Conservation (phyloP, 768 basidiomycete genomes). For the Tephrocybe sp. region DNA sequence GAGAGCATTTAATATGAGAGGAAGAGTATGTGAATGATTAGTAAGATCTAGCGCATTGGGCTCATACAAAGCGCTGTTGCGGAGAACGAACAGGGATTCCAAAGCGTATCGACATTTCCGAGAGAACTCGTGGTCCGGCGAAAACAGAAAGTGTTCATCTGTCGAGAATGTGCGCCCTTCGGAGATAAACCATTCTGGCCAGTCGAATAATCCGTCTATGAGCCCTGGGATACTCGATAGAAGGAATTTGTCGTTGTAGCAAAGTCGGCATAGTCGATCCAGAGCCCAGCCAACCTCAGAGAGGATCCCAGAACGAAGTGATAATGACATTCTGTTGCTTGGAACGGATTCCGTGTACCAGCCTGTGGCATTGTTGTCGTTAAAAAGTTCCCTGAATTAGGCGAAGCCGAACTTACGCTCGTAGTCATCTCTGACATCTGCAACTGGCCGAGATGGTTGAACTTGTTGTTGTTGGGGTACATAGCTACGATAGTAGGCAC, state of each 20-base stretch:
- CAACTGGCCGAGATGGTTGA: conserved; percentile 27
- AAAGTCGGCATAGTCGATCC: conserved; percentile 79
- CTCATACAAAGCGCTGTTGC: conserved; percentile 78
- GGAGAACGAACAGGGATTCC: conserved; percentile 80
- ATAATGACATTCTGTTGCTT: conserved; percentile 88
- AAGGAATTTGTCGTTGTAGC: conserved; percentile 73
- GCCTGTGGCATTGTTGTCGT: conserved; percentile 39
- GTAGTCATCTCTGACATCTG: conserved; percentile 68
- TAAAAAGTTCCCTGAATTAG: neutral
- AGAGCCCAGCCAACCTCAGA: conserved; percentile 88
- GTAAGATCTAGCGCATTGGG: conserved; percentile 62
- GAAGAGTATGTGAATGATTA: conserved; percentile 56
- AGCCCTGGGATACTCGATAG: conserved; percentile 74
- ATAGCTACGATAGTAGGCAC: conserved; percentile 29
- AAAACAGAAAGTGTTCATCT: conserved; percentile 50
- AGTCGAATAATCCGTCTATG: conserved; percentile 80
- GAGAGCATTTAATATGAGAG: conserved; percentile 64
- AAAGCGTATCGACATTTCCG: conserved; percentile 72
- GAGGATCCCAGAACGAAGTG: conserved; percentile 79
- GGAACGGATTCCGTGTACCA: conserved; percentile 83
- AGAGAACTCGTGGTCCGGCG: conserved; percentile 46
- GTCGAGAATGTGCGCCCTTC: conserved; percentile 52
- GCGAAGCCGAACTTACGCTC: conserved; percentile 50
- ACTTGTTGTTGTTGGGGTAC: conserved; percentile 22
- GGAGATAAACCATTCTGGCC: conserved; percentile 80